Evolutionary conservation across 108 stramenopile genomes (phyloP).

Genomic region (Stephanodiscus triporus): DNA sequence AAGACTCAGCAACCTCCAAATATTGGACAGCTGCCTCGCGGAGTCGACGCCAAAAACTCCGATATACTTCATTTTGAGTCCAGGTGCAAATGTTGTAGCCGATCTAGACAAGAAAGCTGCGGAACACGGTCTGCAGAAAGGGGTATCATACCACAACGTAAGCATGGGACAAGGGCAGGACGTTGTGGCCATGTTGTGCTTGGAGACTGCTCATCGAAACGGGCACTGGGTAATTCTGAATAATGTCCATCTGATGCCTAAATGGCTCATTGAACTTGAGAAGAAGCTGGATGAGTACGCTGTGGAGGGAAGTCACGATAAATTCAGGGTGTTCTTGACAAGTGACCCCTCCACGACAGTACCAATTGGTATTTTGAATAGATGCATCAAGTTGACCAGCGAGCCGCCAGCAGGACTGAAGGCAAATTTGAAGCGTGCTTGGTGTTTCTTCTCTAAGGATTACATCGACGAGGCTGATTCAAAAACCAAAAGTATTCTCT

Average conservation of each 20-base stretch:
- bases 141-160: constrained; percentile 89
- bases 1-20: constrained; percentile 78
- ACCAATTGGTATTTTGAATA: constrained; percentile 89
- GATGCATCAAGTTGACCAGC: constrained; percentile 94
- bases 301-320: constrained; percentile 77
- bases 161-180: constrained; percentile 96
- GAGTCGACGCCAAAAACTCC: constrained; percentile 87
- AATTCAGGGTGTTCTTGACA: constrained; percentile 88
- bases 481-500: constrained; percentile 88
- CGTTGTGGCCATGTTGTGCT: constrained; percentile 82
- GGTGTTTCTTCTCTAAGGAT: constrained; percentile 84
- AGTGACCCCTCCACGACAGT: constrained; percentile 83
- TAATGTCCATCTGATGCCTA: constrained; percentile 93
- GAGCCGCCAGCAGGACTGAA: constrained; percentile 93
- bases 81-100: constrained; percentile 90
- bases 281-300: constrained; percentile 91
- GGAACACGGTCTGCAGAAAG: constrained; percentile 83
- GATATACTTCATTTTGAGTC: constrained; percentile 91
- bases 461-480: constrained; percentile 87
- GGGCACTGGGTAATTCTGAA: constrained; percentile 95
- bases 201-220: constrained; percentile 88
- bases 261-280: constrained; percentile 87
- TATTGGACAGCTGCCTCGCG: constrained; percentile 70
- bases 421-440: constrained; percentile 93
- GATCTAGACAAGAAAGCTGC: constrained; percentile 84